Base-by-base conservation (phyloP, 2,329 filamentous ascomycete species). In the Penicillium glabrum region DNA sequence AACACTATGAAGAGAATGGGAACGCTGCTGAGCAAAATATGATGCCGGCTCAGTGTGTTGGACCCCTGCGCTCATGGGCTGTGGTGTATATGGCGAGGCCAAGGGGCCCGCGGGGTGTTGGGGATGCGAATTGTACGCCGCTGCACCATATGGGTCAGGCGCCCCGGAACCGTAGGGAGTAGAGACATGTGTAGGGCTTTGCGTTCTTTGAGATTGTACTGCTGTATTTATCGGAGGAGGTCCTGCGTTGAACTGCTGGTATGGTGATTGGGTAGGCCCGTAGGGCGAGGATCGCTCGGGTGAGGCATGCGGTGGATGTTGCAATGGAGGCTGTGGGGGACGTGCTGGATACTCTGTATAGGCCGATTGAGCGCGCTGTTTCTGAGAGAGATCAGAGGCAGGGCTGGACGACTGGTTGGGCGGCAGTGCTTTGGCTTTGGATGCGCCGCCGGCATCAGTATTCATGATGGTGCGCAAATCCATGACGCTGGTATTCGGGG, bases 381-480 rank as follows among this genome's bases (percentile, higher is more conserved):
- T 67, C 49, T 64, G 58, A 59, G 63, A 56, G n/a, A 63, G 56
- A 56, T 73, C 72, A 35, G 67, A 65, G 24, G 60, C 60, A 56
- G 67, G 65, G 46, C 65, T 67, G n/a, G 72, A 67, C 24, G 62
- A 61, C 65, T 67, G 69, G 57, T 62, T 67, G 46, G 70, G 61
- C 43, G 70, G 63, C 56, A 63, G 64, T 56, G 64, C 61, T 56
- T 68, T 70, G 54, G 72, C 62, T 54, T 68, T 70, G 54, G 72
- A 63, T 53, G 67, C 68, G 60, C 67, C 69, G 48, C 68, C 69
- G n/a, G 35, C 35, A 65, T 78, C 76, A 61, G 53, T 77, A 68
- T 82, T 82, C 74, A 82, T 79, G 65, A 82, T 82, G 54, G 77
- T 80, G 69, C 79, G 77, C 68, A 82, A 75, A 72, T 82, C 80